These are phyloP conservation scores for Penicillium sp. DNA, from an alignment of 2,329 filamentous ascomycete genomes.

Conservation along the genomic window DNA sequence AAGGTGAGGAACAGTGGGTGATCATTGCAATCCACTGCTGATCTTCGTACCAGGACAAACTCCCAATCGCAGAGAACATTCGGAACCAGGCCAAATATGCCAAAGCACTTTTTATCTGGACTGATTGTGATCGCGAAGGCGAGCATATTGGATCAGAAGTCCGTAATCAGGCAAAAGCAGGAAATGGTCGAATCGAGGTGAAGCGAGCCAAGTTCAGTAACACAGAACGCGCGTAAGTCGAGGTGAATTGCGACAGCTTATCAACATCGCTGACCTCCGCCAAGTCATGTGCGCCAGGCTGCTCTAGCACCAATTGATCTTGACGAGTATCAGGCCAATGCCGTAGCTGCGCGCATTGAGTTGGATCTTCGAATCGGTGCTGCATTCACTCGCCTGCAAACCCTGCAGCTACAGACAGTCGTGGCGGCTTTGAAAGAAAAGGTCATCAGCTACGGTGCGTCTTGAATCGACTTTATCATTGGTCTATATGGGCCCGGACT, in stretches of 20 bases:
- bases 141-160: constrained; percentile 96
- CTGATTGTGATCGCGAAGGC: constrained; percentile 95
- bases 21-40: constrained; percentile 9
- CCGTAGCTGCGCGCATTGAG: constrained; percentile 86
- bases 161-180: constrained; percentile 72
- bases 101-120: constrained; percentile 91
- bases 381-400: constrained; percentile 88
- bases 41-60: constrained; percentile 65
- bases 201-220: constrained; percentile 93
- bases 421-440: constrained; percentile 66
- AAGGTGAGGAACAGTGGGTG: constrained; percentile 51
- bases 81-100: constrained; percentile 71
- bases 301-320: constrained; percentile 74
- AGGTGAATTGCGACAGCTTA: not conserved
- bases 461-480: not conserved
- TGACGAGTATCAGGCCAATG: constrained; percentile 83
- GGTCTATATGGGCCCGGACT: not conserved
- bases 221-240: constrained; percentile 78
- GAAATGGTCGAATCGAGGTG: constrained; percentile 73
- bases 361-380: constrained; percentile 90
- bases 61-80: constrained; percentile 81
- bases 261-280: not conserved
- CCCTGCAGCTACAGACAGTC: constrained; percentile 71
- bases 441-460: constrained; percentile 77
- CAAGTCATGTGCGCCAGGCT: constrained; percentile 80